Percentiles rank a stretch among this genome's conserved stretches.
phyloP scores from a whole-genome alignment of 441 rosid genomes.

The Euphorbia schlechtendalii region DNA sequence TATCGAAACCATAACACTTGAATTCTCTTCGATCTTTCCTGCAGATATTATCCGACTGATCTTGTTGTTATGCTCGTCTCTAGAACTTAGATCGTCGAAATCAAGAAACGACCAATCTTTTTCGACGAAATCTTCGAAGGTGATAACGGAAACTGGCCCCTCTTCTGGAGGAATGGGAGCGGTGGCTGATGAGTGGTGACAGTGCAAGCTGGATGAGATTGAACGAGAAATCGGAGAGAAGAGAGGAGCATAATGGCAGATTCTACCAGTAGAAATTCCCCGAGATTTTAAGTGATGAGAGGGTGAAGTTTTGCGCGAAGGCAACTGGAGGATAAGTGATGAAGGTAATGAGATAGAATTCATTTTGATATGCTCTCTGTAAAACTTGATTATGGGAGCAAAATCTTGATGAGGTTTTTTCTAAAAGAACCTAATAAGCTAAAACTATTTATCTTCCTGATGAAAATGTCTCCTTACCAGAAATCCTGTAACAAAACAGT shows the following conservation, averaged over 20 bases:
- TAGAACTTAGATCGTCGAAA: constrained; percentile 37
- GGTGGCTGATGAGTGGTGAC: constrained; percentile 16
- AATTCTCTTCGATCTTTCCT: constrained; percentile 48
- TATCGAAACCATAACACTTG: constrained; percentile 66
- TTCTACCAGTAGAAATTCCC: constrained; percentile 10
- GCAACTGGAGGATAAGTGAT: constrained; percentile 25
- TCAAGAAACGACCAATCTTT: constrained; percentile 96
- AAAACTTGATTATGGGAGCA: constrained; percentile 10
- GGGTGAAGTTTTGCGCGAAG: constrained; percentile 20
- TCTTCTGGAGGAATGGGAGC: constrained; percentile 43
- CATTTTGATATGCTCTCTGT: constrained; percentile 27
- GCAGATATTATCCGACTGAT: constrained; percentile 51
- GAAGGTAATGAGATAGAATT: constrained; percentile 31
- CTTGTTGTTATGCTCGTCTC: constrained; percentile 29
- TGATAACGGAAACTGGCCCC: constrained; percentile 38
- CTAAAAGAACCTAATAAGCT: neutral
- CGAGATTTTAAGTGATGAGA: constrained; percentile 21
- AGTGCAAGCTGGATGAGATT: neutral
- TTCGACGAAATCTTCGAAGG: constrained; percentile 54
- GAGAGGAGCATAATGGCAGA: constrained; percentile 13
- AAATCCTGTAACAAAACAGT: neutral
- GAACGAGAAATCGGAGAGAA: constrained; percentile 17
- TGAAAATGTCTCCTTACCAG: neutral
- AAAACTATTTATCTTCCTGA: neutral
- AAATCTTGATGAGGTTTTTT: neutral